Evolutionary conservation across 495 filamentous ascomycete species (phyloP).

Genomic region (Tuber umbilicatum): DNA sequence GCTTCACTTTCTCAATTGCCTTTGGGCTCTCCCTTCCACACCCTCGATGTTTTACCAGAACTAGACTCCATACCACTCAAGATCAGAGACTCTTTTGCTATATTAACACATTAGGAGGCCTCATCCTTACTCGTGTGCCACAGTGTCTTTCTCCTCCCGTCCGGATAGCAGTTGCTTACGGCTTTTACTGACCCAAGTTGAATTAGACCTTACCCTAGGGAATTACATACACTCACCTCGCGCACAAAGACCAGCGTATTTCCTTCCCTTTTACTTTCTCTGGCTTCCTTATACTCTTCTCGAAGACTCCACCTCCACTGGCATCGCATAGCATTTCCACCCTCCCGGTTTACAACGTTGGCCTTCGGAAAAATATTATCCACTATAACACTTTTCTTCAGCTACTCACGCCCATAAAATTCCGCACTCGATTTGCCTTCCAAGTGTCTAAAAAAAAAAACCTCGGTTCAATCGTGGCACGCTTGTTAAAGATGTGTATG

Average conservation of each 20-base stretch:
- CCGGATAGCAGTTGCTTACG: constrained; percentile 21
- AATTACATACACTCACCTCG: constrained; percentile 15
- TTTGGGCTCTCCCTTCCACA: constrained; percentile 15
- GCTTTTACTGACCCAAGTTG: constrained; percentile 17
- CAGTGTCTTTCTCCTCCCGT: constrained; percentile 17
- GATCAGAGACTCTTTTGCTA: not conserved
- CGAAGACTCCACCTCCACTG: constrained; percentile 8
- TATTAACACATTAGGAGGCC: constrained; percentile 3
- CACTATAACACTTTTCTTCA: not conserved
- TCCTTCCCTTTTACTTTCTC: constrained; percentile 24
- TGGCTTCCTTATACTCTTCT: constrained; percentile 22
- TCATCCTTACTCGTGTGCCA: constrained; percentile 11
- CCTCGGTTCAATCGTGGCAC: constrained; percentile 32
- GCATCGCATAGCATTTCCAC: constrained; percentile 15
- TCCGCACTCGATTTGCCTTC: not conserved
- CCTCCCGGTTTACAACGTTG: not conserved
- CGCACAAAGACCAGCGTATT: constrained; percentile 30
- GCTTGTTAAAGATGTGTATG: constrained; percentile 56
- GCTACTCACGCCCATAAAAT: not conserved
- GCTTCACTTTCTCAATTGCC: not conserved
- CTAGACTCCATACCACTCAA: not conserved
- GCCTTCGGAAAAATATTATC: constrained; percentile 14
- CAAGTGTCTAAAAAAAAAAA: not conserved
- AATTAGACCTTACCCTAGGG: constrained; percentile 24
- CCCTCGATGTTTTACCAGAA: not conserved